A percentile compares a stretch with the other conserved stretches of the same genome.
Conservation (phyloP, 169 alveolate genomes). For the Eimeria zaria region DNA sequence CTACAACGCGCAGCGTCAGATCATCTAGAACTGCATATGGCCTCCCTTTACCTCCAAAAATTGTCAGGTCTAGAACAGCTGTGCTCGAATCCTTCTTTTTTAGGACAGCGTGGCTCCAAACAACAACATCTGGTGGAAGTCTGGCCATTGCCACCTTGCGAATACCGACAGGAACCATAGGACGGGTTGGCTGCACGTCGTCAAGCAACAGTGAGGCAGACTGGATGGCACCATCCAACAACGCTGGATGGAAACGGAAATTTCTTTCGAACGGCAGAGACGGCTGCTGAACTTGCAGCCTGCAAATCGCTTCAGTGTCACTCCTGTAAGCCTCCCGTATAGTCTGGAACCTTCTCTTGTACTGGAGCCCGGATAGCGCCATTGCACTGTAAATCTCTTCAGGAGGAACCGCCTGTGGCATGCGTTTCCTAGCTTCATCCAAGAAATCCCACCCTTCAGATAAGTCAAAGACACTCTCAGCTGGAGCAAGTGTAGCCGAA, state of each 20-base stretch:
- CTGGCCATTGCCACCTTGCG: constrained; percentile 67
- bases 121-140: constrained; percentile 31
- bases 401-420: constrained; percentile 38
- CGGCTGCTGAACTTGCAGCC: constrained; percentile 74
- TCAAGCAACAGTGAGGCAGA: constrained; percentile 52
- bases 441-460: constrained; percentile 30
- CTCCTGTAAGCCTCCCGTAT: constrained; percentile 59
- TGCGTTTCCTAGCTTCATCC: not conserved
- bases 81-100: constrained; percentile 43
- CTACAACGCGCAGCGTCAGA: constrained; percentile 50
- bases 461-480: constrained; percentile 12
- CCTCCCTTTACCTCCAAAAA: constrained; percentile 34
- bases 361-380: constrained; percentile 83
- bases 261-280: constrained; percentile 85
- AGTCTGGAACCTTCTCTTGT: constrained; percentile 87
- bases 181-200: constrained; percentile 5
- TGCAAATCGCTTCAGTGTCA: constrained; percentile 43
- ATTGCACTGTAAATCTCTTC: constrained; percentile 78
- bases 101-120: constrained; percentile 74
- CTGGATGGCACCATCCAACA: constrained; percentile 79
- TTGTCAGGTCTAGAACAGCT: constrained; percentile 61
- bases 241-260: constrained; percentile 88
- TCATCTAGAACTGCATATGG: constrained; percentile 16
- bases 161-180: constrained; percentile 88
- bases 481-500: constrained; percentile 26